Base-by-base conservation (phyloP, 495 filamentous ascomycete genomes). In the Penicillium bialowiezense region DNA sequence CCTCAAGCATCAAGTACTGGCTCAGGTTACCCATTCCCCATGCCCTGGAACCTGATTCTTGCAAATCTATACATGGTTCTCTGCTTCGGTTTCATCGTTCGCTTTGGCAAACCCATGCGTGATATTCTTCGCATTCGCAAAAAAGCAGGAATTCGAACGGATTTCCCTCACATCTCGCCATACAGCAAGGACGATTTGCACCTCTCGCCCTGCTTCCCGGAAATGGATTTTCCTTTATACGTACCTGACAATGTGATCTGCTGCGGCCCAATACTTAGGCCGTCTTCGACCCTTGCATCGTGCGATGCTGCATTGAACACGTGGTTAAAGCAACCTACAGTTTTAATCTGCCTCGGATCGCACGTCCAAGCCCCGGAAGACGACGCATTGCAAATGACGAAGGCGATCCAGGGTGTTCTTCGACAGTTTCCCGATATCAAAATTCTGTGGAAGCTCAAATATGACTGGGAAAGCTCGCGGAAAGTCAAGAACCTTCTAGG, bases 261-360 rank as follows among this genome's bases (percentile, higher is more conserved):
- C 18, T 79, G 76, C 41, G 79, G 79, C 0, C 70, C 74, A 0
- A 77, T 75, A 26, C 55, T 70, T 3, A 65, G 69, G 2, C 57
- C 60, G 3, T 55, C 58, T 35, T 52, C 54, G n/a, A 51, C 71
- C 0, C 63, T 74, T 0, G 44, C 64, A 40, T 58, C 70, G 15
- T 46, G 58, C 15, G 71, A 77, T 40, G 67, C 74, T 0, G 68
- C 67, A n/a, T 41, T 82, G 45, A 56, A 55, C 15, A 32, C 47
- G 8, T 82, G 78, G 78, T 63, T 82, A 13, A 50, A 61, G 3
- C 58, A 64, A 3, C 72, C 75, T 5, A 80, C 75, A 0, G 52
- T 82, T 7, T 58, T 82, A 13, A 65, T 82, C 29, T 77, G 73
- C 46, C 69, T 80, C 1, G 78, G 78, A 0, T 76, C 71, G 0